These are phyloP conservation scores for Obba rivulosa DNA, from an alignment of 768 basidiomycete species.

Conservation along the genomic window DNA sequence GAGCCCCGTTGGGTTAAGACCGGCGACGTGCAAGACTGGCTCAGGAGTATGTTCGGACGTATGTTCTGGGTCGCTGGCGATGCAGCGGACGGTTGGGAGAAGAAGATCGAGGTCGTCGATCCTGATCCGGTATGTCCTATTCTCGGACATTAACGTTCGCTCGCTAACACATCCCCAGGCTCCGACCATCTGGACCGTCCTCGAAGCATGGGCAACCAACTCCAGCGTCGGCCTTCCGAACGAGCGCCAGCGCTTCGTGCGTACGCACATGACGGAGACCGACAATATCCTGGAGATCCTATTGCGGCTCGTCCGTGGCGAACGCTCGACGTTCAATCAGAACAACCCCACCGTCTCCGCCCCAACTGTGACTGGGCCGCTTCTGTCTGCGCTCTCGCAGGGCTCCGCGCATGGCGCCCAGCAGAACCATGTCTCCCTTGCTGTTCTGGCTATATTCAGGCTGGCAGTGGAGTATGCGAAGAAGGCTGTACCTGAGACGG, in stretches of 20 bases:
- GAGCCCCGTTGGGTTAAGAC: constrained; percentile 97
- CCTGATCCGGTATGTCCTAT: constrained; percentile 80
- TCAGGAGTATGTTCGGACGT: constrained; percentile 79
- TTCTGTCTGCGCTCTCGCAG: constrained; percentile 64
- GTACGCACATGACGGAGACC: constrained; percentile 79
- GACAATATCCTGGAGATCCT: constrained; percentile 93
- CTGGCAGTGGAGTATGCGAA: constrained; percentile 79
- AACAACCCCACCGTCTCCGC: constrained; percentile 55
- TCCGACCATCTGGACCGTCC: constrained; percentile 85
- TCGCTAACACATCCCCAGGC: constrained; percentile 45
- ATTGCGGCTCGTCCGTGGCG: constrained; percentile 86
- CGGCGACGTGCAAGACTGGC: constrained; percentile 92
- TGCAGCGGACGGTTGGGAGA: constrained; percentile 89
- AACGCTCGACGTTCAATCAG: constrained; percentile 71
- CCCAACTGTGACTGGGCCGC: constrained; percentile 61
- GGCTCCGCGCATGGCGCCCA: constrained; percentile 79
- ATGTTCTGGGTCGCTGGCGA: constrained; percentile 86
- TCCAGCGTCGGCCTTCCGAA: constrained; percentile 69
- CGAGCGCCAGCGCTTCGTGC: constrained; percentile 84
- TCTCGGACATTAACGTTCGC: neutral
- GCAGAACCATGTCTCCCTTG: constrained; percentile 92
- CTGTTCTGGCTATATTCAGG: constrained; percentile 86
- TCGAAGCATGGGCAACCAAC: constrained; percentile 86
- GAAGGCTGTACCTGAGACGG: constrained; percentile 61
- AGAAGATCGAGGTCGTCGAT: constrained; percentile 86